Base-by-base conservation (phyloP, 441 rosid species). In the Breynia disticha region DNA sequence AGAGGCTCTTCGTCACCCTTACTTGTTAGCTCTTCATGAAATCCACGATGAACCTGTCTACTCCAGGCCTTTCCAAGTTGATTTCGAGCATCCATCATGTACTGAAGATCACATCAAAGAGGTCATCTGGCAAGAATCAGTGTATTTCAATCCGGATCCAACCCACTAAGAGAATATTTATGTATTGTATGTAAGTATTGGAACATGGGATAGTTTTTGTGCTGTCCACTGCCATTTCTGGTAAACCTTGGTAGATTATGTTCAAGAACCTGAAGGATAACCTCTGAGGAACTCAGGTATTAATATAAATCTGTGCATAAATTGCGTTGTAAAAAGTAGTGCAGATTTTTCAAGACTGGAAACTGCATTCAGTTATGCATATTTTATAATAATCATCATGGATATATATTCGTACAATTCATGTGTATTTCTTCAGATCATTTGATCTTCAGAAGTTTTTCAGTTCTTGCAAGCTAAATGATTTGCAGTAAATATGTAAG, bases 41-140 rank as follows among this genome's bases (percentile, higher is more conserved):
- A 68, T 82, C 63, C 86, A 86, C 14, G 94, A 86, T 45, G 98
- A 91, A 73, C 98, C 97, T 0, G 81, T 80, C 59, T 88, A 94
- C 68, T 67, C 80, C 2, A 73, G 74, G 63, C 94, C 97, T 15
- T 88, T 91, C 75, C 78, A 68, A 63, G 86, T 88, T 43, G 94
- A 91, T 77, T 91, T 91, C 44, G 97, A 91, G 74, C 97, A 86
- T 54, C 91, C 94, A 7, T 70, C 94, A 15, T 82, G 86, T 66
- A 65, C 95, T 1, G 98, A 91, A 67, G 97, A 86, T 61, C 79
- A 91, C 69, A 88, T 91, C 65, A 88, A 91, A 76, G 97, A 88
- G 72, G 94, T 88, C 59, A 86, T 88, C 66, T 82, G 94, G 75
- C 81, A 63, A 66, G 97, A 91, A 71, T 75, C 98, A 11, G 73